Percentiles rank a stretch among this genome's conserved stretches.
Evolutionary conservation across 352 stramenopile genomes (phyloP).

Genomic region (Globisporangium takayamanum): DNA sequence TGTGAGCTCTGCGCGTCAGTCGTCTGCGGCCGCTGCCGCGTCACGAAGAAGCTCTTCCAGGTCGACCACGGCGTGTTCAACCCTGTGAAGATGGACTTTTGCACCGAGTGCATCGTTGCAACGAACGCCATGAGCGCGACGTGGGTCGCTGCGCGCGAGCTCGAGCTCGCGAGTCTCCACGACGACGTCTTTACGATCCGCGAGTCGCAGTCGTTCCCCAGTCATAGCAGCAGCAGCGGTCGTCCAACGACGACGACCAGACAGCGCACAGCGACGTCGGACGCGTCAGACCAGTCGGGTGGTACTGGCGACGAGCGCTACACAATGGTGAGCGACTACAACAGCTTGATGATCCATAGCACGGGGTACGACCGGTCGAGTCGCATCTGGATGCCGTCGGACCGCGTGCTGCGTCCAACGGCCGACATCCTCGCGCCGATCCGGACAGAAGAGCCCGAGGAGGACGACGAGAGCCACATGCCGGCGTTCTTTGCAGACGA

Average conservation of each 20-base stretch:
- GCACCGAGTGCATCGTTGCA: constrained; percentile 12
- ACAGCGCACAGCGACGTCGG: constrained; percentile 5
- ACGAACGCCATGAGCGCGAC: constrained; percentile 12
- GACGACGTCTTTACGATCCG: background rate
- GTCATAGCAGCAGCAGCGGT: background rate
- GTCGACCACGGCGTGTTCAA: constrained; percentile 40
- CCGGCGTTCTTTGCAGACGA: constrained; percentile 15
- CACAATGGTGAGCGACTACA: constrained; percentile 11
- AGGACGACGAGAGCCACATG: background rate
- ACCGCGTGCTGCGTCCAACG: constrained; percentile 8
- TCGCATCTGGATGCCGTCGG: constrained; percentile 15
- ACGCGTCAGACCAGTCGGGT: background rate
- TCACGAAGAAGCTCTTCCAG: constrained; percentile 43
- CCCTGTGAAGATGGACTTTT: constrained; percentile 51
- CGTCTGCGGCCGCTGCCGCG: constrained; percentile 32
- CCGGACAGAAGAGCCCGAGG: constrained; percentile 7
- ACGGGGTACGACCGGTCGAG: constrained; percentile 6
- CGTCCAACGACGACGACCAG: background rate
- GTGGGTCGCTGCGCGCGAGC: constrained; percentile 10
- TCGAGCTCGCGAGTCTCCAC: constrained; percentile 1
- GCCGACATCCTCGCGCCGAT: constrained; percentile 9
- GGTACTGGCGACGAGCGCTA: constrained; percentile 6
- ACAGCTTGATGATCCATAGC: background rate
- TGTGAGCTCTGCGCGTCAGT: constrained; percentile 30
- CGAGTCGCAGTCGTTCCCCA: constrained; percentile 2